These are phyloP conservation scores for Fusarium tjaetaba DNA, from an alignment of 2,329 filamentous ascomycete genomes.

Conservation along the genomic window DNA sequence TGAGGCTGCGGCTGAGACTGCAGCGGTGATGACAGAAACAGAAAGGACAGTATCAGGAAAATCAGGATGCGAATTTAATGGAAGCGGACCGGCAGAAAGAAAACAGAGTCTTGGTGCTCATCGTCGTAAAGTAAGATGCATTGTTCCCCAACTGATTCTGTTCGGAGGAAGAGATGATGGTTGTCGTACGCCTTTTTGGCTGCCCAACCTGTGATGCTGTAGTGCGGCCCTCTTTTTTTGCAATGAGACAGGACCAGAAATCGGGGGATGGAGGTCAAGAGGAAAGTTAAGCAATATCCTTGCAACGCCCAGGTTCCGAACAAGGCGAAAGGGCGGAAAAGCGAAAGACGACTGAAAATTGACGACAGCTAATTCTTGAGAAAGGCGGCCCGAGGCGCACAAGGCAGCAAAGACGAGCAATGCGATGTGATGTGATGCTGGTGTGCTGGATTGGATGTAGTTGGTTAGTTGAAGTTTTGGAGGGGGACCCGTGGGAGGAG, in stretches of 20 bases:
- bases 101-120: slow-evolving; percentile 63
- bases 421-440: slow-evolving; percentile 36
- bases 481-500: slow-evolving; percentile 37
- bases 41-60: slow-evolving; percentile 48
- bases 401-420: slow-evolving; percentile 29
- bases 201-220: slow-evolving; percentile 17
- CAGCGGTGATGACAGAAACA: slow-evolving; percentile 43
- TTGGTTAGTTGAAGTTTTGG: slow-evolving; percentile 36
- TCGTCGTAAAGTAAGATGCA: slow-evolving; percentile 59
- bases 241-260: slow-evolving; percentile 29
- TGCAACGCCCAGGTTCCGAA: slow-evolving; percentile 27
- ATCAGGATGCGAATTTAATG: slow-evolving; percentile 66
- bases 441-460: slow-evolving; percentile 28
- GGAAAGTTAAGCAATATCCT: slow-evolving; percentile 14
- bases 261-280: slow-evolving; percentile 20
- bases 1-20: slow-evolving; percentile 36
- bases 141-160: slow-evolving; percentile 44
- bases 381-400: slow-evolving; percentile 32
- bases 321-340: slow-evolving; percentile 20
- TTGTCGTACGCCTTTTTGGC: slow-evolving; percentile 30
- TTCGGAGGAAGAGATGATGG: slow-evolving; percentile 25
- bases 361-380: slow-evolving; percentile 13
- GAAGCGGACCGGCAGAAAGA: slow-evolving; percentile 61
- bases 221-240: slow-evolving; percentile 20
- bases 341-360: slow-evolving; percentile 5